Evolutionary conservation across 192 early-diverging fungal genomes (phyloP).

Genomic region (Mortierella hygrophila): DNA sequence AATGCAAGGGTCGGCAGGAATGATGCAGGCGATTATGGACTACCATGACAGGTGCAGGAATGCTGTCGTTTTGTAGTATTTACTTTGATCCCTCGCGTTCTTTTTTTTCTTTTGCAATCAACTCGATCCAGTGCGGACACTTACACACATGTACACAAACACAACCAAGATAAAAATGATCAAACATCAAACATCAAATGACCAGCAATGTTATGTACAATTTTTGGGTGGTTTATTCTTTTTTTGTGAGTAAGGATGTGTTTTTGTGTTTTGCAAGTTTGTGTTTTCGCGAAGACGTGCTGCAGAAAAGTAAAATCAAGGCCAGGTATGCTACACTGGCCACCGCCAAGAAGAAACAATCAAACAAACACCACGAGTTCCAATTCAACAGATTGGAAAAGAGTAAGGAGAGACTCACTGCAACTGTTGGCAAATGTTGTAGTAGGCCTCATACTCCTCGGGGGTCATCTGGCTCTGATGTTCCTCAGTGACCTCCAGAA

Average conservation of each 20-base stretch:
- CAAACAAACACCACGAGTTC: neutral
- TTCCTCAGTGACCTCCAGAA: constrained; percentile 67
- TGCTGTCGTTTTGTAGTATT: neutral
- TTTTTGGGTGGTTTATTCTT: no score
- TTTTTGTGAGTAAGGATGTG: no score
- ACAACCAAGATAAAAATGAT: neutral
- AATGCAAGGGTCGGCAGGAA: neutral
- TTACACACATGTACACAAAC: neutral
- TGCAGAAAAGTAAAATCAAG: no score
- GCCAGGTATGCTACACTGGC: neutral
- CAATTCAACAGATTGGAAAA: neutral
- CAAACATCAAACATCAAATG: no score
- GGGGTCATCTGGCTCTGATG: constrained; percentile 67
- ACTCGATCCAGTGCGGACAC: neutral
- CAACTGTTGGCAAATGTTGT: constrained; percentile 32
- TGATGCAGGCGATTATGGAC: no score
- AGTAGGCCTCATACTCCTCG: constrained; percentile 65
- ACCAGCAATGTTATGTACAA: no score
- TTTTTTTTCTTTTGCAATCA: no score
- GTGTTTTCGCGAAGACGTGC: neutral
- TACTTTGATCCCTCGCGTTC: neutral
- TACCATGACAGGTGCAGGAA: neutral
- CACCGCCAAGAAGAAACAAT: neutral
- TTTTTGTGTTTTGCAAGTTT: neutral
- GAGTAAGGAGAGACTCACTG: constrained; percentile 8